Percentiles rank a stretch among this genome's conserved stretches.
Conservation (phyloP, 2,329 filamentous ascomycete genomes). For the Dothideomycetes sp. region DNA sequence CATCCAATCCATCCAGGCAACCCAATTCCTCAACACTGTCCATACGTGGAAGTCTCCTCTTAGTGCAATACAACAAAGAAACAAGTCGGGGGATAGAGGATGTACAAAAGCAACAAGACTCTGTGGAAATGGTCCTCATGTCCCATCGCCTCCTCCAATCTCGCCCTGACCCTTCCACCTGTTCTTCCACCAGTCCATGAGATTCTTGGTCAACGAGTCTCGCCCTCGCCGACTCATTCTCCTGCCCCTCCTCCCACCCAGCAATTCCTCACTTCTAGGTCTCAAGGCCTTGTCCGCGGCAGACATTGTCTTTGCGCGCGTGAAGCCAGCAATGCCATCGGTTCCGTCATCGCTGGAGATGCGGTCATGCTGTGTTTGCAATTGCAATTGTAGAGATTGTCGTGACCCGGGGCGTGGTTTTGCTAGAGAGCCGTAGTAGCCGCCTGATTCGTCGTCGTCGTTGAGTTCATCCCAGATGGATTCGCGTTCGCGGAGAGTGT, state of each 20-base stretch:
- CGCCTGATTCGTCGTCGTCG: constrained; percentile 42
- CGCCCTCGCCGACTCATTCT: too few relatives aligned
- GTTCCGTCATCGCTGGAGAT: not conserved
- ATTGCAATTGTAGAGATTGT: not conserved
- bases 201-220: constrained; percentile 4
- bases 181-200: constrained; percentile 11
- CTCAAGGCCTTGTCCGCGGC: constrained; percentile 4
- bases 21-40: too few relatives aligned
- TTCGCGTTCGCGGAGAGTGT: constrained; percentile 49
- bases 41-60: too few relatives aligned
- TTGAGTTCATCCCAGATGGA: constrained; percentile 86
- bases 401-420: constrained; percentile 1
- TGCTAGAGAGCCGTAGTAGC: constrained; percentile 25
- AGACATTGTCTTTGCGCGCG: constrained; percentile 3
- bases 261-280: constrained; percentile 4
- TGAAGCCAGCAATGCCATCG: not conserved
- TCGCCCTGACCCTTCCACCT: constrained; percentile 7
- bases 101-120: too few relatives aligned
- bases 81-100: too few relatives aligned
- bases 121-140: too few relatives aligned
- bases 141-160: too few relatives aligned
- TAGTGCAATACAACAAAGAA: too few relatives aligned
- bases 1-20: too few relatives aligned
- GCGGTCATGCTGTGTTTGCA: not conserved
- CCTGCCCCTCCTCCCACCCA: too few relatives aligned